These are phyloP conservation scores for Fomitopsis betulina DNA, from an alignment of 1,284 basidiomycete species.

Conservation along the genomic window DNA sequence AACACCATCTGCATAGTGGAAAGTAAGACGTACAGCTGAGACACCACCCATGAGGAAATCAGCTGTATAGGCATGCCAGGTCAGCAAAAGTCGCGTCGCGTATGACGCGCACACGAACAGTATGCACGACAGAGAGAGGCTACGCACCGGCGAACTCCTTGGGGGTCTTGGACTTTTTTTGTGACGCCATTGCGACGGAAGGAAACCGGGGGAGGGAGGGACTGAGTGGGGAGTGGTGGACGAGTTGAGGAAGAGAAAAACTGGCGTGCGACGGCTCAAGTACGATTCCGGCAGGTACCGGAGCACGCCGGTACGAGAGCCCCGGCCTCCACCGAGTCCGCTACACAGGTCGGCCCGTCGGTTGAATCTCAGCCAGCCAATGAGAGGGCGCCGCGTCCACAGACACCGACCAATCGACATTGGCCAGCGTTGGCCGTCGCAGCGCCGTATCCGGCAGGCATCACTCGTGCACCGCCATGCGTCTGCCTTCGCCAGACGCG, in stretches of 20 bases:
- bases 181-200: constrained; percentile 68
- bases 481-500: neutral
- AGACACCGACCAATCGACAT: neutral
- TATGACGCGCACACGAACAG: neutral
- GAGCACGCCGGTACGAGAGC: constrained; percentile 11
- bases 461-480: neutral
- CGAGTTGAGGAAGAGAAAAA: constrained; percentile 29
- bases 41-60: constrained; percentile 94
- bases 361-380: neutral
- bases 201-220: constrained; percentile 32
- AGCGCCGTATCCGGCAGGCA: neutral
- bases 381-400: constrained; percentile 1
- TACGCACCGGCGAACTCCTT: constrained; percentile 74
- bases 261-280: constrained; percentile 23
- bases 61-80: constrained; percentile 43
- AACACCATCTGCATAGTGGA: neutral
- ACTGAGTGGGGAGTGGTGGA: constrained; percentile 43
- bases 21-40: constrained; percentile 62
- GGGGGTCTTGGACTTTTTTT: constrained; percentile 72
- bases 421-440: neutral
- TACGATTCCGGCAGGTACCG: constrained; percentile 23
- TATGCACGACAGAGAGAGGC: constrained; percentile 4
- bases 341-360: neutral
- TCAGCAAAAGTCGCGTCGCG: constrained; percentile 26
- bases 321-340: constrained; percentile 19